Base-by-base conservation (phyloP, 2,329 filamentous ascomycete genomes). In the Aspergillus jensenii region DNA sequence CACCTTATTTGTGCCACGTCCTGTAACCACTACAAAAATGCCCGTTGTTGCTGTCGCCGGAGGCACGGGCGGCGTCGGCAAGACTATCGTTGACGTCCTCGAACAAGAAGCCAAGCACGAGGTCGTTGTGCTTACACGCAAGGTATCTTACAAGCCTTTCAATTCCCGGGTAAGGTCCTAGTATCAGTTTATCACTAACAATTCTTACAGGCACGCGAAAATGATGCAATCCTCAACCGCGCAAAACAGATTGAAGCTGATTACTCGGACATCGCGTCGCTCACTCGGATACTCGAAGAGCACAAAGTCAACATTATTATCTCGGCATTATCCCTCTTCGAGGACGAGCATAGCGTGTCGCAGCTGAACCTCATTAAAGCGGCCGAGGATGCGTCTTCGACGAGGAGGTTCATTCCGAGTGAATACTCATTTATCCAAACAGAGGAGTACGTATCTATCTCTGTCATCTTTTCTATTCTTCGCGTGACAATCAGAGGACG, bases 331-430 rank as follows among this genome's bases (percentile, higher is more conserved):
- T 64, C 63, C 6, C 68, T 78, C 55, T 59, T 67, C 49, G 62
- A 67, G 11, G 60, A 73, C 2, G 65, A 60, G 33, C 66, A 65
- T 17, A 64, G 66, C 52, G 67, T 67, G 14, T 68, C 69, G 1
- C 74, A 82, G 60, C 25, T 78, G n/a, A 75, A 77, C 35, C 70
- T 82, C 11, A 78, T 82, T 44, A 64, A 69, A 7, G 80, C 79
- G 0, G 77, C 79, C 1, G 77, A 75, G 21, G 61, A 62, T 17
- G 76, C 79, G 0, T 59, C 47, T 3, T 54, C 61, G 0, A 80
- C 79, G 0, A 71, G 70, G 53, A 65, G 79, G 19, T 76, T 79
- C 40, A 73, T 82, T 25, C 71, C 79, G 0, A 81, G 76, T 57
- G 69, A 74, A 56, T 82, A 72, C 67, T 78, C 71, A 3, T 68